Conservation (phyloP, 2,329 filamentous ascomycete genomes). For the Fusarium chuoi region DNA sequence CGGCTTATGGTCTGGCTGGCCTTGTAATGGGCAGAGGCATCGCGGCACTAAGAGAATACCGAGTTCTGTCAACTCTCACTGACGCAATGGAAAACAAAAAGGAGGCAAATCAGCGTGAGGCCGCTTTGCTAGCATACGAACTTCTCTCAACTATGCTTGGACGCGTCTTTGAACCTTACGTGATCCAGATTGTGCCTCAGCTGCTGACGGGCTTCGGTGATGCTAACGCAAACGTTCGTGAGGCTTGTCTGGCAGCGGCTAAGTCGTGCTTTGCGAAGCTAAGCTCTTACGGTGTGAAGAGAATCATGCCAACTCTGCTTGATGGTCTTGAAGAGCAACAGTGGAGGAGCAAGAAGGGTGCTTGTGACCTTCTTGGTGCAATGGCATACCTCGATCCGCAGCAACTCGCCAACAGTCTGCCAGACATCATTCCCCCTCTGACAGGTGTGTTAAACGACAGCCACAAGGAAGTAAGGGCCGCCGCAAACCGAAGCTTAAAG, state of each 20-base stretch:
- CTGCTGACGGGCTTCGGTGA: constrained; percentile 91
- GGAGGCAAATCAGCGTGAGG: constrained; percentile 87
- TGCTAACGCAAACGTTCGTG: constrained; percentile 85
- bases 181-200: constrained; percentile 94
- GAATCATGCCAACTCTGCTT: constrained; percentile 90
- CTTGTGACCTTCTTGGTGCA: constrained; percentile 93
- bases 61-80: constrained; percentile 83
- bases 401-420: constrained; percentile 89
- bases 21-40: constrained; percentile 91
- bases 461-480: constrained; percentile 93
- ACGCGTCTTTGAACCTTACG: constrained; percentile 92
- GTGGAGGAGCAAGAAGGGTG: constrained; percentile 98
- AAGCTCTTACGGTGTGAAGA: constrained; percentile 95
- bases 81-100: constrained; percentile 95
- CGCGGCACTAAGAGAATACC: constrained; percentile 81
- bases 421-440: constrained; percentile 95
- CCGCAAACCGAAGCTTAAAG: constrained; percentile 95
- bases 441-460: constrained; percentile 96
- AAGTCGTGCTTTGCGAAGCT: constrained; percentile 94
- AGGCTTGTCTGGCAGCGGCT: constrained; percentile 90
- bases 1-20: constrained; percentile 93
- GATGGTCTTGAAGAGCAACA: constrained; percentile 94
- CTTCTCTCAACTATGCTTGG: constrained; percentile 87
- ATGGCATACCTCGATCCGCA: constrained; percentile 99
- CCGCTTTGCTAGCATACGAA: constrained; percentile 89